Evolutionary conservation across 768 basidiomycete genomes (phyloP), one percentile per base, ranked within the genome.

Genomic region (Phlegmacium glaucopus): DNA sequence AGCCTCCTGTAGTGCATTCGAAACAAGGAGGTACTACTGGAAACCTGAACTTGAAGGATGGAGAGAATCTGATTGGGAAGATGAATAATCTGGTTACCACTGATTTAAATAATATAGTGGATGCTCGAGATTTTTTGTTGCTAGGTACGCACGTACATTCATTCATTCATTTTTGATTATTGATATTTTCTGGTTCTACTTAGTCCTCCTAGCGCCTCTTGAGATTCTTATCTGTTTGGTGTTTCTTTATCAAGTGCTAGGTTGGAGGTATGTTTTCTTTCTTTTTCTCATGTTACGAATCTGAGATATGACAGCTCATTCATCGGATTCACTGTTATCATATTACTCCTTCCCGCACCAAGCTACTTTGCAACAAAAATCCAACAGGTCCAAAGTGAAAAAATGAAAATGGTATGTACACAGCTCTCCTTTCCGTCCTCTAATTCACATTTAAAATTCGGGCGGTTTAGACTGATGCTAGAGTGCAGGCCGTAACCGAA

Each of bases 401-500:
- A 74, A 47, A 76, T 85, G 72, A 70, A 76, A 45, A 77, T 69
- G 59, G 64, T 62, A 32, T 11, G 43, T 29, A 5, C n/a, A 39
- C 12, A 42, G 29, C 12, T 40, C 7, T 27, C n/a, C 15, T n/a
- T 30, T 9, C 15, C 9, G 29, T 9, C n/a, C 28, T 5, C n/a
- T 47, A 25, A 35, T 45, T 18, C 12, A 41, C 12, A 17, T 39
- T n/a, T 15, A 35, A 10, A 18, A 26, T 29, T 39, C n/a, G 7
- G 37, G 4, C 29, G n/a, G n/a, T n/a, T n/a, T n/a, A 67, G 54
- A 71, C 70, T 1, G 86, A 87, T 58, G 74, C 74, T 8, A 68
- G 85, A 17, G 77, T 87, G 1, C 79, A 83, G 55, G 66, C 66
- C 2, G 76, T 85, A 32, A 78, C 82, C 4, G 84, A 86, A 64